Conservation (phyloP, 306 rosid species). For the Dalbergia cultrata region DNA sequence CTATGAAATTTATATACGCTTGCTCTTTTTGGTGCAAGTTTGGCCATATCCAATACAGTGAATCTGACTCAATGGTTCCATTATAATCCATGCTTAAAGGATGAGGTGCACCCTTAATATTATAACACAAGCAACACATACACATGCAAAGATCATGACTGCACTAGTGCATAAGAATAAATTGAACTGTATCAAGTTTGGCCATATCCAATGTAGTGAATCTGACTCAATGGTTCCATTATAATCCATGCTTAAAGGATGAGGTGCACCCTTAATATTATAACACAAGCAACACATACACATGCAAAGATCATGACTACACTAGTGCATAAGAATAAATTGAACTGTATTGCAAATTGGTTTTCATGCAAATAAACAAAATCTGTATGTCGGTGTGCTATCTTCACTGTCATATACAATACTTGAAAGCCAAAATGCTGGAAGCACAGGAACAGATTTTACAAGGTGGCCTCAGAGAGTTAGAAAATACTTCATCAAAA, state of each 20-base stretch:
- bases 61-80: background rate
- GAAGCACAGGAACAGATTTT: constrained; percentile 20
- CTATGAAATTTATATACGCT: background rate
- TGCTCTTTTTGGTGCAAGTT: background rate
- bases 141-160: background rate
- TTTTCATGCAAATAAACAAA: constrained; percentile 27
- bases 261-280: background rate
- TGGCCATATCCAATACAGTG: background rate
- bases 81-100: background rate
- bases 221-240: background rate
- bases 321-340: background rate
- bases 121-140: constrained; percentile 31
- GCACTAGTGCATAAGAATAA: background rate
- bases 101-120: constrained; percentile 1
- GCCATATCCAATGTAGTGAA: background rate
- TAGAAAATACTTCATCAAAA: constrained; percentile 24
- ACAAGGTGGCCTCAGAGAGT: constrained; percentile 32
- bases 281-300: constrained; percentile 28
- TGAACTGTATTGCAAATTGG: background rate
- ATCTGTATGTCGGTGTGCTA: constrained; percentile 11
- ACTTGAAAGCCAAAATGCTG: constrained; percentile 13
- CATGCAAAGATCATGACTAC: background rate
- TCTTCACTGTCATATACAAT: constrained; percentile 38
- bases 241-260: constrained; percentile 1
- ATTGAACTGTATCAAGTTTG: background rate